A percentile compares a stretch with the other conserved stretches of the same genome.
phyloP scores from a whole-genome alignment of 2,329 filamentous ascomycete species.

The Penicillium sp. region DNA sequence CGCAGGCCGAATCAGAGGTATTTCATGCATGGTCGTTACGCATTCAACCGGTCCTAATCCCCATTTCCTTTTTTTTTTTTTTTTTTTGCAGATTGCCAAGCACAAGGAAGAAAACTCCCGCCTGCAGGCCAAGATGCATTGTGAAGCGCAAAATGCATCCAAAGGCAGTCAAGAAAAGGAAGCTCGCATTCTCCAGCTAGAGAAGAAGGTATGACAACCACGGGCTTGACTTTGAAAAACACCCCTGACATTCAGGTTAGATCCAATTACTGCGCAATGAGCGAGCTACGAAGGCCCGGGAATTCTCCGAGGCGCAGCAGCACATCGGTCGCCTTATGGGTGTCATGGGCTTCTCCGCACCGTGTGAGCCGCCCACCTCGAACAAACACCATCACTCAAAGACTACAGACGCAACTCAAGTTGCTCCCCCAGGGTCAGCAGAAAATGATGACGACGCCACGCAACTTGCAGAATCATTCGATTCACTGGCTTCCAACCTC shows the following conservation, averaged over 20 bases:
- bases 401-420: conserved; percentile 9
- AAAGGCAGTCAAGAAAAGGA: conserved; percentile 33
- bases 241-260: conserved; percentile 16
- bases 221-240: not conserved
- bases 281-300: conserved; percentile 36
- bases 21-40: not conserved
- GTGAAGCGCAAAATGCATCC: conserved; percentile 21
- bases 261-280: conserved; percentile 37
- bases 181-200: conserved; percentile 31
- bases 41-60: not conserved
- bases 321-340: conserved; percentile 39
- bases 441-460: conserved; percentile 14
- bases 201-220: conserved; percentile 30
- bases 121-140: conserved; percentile 28
- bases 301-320: conserved; percentile 41
- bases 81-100: conserved; percentile 18
- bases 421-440: conserved; percentile 14
- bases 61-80: not conserved
- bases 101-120: conserved; percentile 27
- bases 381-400: conserved; percentile 15
- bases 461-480: conserved; percentile 24
- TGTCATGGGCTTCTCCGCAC: conserved; percentile 37
- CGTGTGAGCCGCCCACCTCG: conserved; percentile 15
- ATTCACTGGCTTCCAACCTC: conserved; percentile 17
- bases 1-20: conserved; percentile 25